phyloP scores from a whole-genome alignment of 23 red algal species.

The Pyropia yezoensis region DNA sequence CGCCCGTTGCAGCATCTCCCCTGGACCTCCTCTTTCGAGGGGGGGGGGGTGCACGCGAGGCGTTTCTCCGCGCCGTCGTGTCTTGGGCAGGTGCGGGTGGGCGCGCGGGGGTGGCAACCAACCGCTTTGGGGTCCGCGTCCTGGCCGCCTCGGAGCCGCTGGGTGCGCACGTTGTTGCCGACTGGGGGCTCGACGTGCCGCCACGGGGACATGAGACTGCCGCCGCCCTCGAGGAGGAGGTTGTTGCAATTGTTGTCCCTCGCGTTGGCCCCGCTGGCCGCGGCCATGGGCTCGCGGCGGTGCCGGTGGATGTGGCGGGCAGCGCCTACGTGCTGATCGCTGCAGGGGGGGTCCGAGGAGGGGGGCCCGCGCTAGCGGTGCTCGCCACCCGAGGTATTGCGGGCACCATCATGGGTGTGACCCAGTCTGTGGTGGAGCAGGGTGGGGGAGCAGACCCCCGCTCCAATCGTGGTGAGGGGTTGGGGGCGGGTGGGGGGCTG shows the following conservation, averaged over 20 bases:
- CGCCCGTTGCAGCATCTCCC: conserved; percentile 34
- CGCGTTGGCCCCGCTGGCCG: conserved; percentile 33
- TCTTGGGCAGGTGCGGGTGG: conserved; percentile 26
- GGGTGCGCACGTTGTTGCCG: conserved; percentile 31
- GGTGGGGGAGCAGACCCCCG: conserved; percentile 1
- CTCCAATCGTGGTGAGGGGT: neutral
- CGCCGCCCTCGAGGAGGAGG: neutral
- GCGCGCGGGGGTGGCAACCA: neutral
- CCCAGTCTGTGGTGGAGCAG: conserved; percentile 18
- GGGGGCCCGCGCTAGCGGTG: conserved; percentile 66
- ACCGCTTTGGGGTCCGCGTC: conserved; percentile 33
- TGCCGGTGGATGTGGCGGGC: conserved; percentile 72
- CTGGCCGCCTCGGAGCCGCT: conserved; percentile 12
- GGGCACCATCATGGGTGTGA: conserved; percentile 43
- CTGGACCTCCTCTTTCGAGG: conserved; percentile 58
- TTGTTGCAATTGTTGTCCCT: conserved; percentile 14
- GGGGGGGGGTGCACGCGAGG: conserved; percentile 37
- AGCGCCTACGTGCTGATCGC: conserved; percentile 46
- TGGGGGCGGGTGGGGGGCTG: no score
- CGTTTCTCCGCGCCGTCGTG: conserved; percentile 47
- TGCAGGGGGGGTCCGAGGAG: conserved; percentile 28
- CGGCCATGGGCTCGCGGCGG: conserved; percentile 43
- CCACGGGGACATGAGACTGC: conserved; percentile 4
- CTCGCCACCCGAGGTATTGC: conserved; percentile 35
- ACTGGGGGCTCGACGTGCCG: conserved; percentile 33